Evolutionary conservation across 805 yeast species (phyloP).

Genomic region (Kodamaea kaohsiungensis): DNA sequence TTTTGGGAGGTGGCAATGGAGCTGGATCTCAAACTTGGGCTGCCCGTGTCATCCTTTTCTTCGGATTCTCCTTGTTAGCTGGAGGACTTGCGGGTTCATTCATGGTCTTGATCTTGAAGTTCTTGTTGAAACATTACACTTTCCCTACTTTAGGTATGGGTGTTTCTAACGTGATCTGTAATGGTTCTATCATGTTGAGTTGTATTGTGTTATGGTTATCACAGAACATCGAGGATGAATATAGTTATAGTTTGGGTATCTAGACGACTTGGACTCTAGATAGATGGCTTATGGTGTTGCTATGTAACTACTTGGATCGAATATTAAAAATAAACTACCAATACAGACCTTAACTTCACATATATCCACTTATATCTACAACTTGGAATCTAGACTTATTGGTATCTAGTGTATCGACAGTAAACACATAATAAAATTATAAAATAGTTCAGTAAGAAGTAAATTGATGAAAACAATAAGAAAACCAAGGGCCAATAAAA

Average conservation of each 20-base stretch:
- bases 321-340: too few species aligned
- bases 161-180: slow-evolving; percentile 78
- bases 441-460: neutral
- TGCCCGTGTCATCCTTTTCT: slow-evolving; percentile 83
- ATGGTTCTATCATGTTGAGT: slow-evolving; percentile 80
- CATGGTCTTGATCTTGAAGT: slow-evolving; percentile 83
- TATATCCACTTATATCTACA: too few species aligned
- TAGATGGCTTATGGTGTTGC: too few species aligned
- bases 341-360: too few species aligned
- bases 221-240: slow-evolving; percentile 94
- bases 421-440: neutral
- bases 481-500: neutral
- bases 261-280: too few species aligned
- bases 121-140: slow-evolving; percentile 70
- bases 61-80: slow-evolving; percentile 90
- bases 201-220: slow-evolving; percentile 90
- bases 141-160: slow-evolving; percentile 97
- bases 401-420: neutral
- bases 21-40: slow-evolving; percentile 74
- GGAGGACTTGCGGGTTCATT: slow-evolving; percentile 93
- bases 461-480: neutral
- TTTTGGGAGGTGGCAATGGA: slow-evolving; percentile 41
- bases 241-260: slow-evolving; percentile 75
- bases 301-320: too few species aligned
- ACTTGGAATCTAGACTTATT: too few species aligned